Evolutionary conservation across 1,139 yeast species (phyloP).

Genomic region (Debaryomyces sp.): DNA sequence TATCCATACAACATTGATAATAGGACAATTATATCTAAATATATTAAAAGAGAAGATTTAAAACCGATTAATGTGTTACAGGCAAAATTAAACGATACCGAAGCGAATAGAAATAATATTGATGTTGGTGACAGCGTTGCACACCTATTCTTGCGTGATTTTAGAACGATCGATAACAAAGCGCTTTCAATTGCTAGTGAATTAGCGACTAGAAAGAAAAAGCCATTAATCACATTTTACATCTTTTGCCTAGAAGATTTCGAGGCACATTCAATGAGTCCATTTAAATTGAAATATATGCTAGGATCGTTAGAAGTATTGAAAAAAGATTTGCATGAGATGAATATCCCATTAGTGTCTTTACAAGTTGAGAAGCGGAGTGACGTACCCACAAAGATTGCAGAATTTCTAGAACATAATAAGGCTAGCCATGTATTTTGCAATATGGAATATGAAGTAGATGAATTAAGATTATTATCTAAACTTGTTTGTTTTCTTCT

Average conservation of each 20-base stretch:
- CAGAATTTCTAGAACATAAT: constrained; percentile 26
- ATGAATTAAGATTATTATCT: constrained; percentile 46
- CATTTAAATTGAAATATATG: constrained; percentile 44
- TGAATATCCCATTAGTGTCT: constrained; percentile 45
- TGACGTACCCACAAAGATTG: constrained; percentile 24
- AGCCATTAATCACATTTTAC: constrained; percentile 39
- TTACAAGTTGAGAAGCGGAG: constrained; percentile 30
- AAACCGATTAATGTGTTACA: constrained; percentile 4
- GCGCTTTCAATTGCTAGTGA: constrained; percentile 38
- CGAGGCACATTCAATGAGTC: constrained; percentile 44
- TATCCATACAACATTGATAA: constrained; percentile 19
- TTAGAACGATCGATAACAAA: constrained; percentile 43
- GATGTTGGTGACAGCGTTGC: constrained; percentile 24
- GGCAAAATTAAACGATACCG: background rate
- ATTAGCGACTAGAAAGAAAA: constrained; percentile 23
- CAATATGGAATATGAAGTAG: constrained; percentile 54
- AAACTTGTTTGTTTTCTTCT: constrained; percentile 20
- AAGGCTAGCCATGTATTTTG: constrained; percentile 36
- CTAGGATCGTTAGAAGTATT: constrained; percentile 33
- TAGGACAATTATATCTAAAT: constrained; percentile 15
- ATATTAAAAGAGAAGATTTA: constrained; percentile 3
- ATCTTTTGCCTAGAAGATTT: constrained; percentile 43
- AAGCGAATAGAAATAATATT: background rate
- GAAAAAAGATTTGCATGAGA: constrained; percentile 26
- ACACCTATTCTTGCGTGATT: constrained; percentile 49